These are phyloP conservation scores for Globisporangium viniferum DNA, from an alignment of 352 stramenopile genomes.

Conservation along the genomic window DNA sequence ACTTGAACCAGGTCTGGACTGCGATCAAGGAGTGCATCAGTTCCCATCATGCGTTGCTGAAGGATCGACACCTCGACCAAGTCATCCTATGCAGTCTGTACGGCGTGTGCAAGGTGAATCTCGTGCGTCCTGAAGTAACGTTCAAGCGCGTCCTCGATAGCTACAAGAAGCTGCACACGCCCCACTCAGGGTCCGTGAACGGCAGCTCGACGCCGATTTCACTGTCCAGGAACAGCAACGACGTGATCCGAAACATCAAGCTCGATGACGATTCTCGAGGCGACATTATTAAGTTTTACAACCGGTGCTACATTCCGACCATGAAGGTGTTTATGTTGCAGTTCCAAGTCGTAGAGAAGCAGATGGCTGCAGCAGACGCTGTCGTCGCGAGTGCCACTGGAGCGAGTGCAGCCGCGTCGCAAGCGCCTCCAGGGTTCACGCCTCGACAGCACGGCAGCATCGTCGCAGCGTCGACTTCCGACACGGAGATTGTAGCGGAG, in stretches of 20 bases:
- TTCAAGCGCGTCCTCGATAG: slow-evolving; percentile 77
- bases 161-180: slow-evolving; percentile 70
- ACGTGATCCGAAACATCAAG: slow-evolving; percentile 79
- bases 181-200: slow-evolving; percentile 19
- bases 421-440: slow-evolving; percentile 37
- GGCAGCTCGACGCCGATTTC: slow-evolving; percentile 27
- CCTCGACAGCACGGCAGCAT: slow-evolving; percentile 36
- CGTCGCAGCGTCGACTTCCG: slow-evolving; percentile 51
- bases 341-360: slow-evolving; percentile 80
- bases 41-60: slow-evolving; percentile 53
- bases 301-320: slow-evolving; percentile 72
- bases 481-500: slow-evolving; percentile 78
- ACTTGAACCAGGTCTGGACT: slow-evolving; percentile 87
- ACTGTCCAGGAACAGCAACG: slow-evolving; percentile 41
- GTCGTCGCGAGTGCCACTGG: slow-evolving; percentile 43
- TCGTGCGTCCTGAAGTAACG: slow-evolving; percentile 52
- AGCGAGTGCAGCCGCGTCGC: slow-evolving; percentile 10
- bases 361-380: slow-evolving; percentile 71
- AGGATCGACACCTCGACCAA: slow-evolving; percentile 77
- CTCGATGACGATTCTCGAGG: slow-evolving; percentile 59
- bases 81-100: slow-evolving; percentile 84
- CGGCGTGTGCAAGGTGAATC: slow-evolving; percentile 84
- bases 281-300: slow-evolving; percentile 91
- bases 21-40: slow-evolving; percentile 81
- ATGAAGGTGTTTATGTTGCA: slow-evolving; percentile 88